Percentiles rank a stretch among this genome's conserved stretches.
These are phyloP conservation scores for Alnus glutinosa DNA, from an alignment of 306 rosid species.

Conservation along the genomic window DNA sequence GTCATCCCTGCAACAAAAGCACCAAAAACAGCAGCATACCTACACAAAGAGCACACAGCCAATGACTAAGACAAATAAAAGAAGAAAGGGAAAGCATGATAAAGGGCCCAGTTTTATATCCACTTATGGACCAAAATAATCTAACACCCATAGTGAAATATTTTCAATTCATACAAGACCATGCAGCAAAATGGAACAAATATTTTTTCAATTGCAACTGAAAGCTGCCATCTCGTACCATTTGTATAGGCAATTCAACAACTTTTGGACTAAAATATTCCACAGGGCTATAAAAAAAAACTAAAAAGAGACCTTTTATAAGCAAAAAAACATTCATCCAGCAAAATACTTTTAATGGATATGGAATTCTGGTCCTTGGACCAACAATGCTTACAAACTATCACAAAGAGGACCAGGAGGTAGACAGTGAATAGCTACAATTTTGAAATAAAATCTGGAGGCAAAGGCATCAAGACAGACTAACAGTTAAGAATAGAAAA, in stretches of 20 bases:
- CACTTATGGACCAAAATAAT: neutral
- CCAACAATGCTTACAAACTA: slow-evolving; percentile 1
- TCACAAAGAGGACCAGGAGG: neutral
- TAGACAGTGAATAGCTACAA: neutral
- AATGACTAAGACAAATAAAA: neutral
- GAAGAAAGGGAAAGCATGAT: neutral
- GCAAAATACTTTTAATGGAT: neutral
- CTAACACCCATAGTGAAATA: neutral
- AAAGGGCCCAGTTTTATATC: neutral
- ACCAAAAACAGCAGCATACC: slow-evolving; percentile 92
- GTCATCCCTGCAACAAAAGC: slow-evolving; percentile 92
- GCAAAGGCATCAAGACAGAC: neutral
- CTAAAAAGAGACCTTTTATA: neutral
- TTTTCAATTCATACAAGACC: neutral
- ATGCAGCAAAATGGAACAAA: neutral
- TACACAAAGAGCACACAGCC: slow-evolving; percentile 29
- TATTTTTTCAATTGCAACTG: neutral
- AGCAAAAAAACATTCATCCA: neutral
- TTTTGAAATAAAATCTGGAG: neutral
- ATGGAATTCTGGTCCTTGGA: neutral
- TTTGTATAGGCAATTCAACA: neutral
- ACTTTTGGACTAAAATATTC: neutral
- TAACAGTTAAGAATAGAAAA: neutral
- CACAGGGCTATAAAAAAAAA: neutral
- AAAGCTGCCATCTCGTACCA: neutral